Evolutionary conservation across 192 early-diverging fungal genomes (phyloP), one percentile per base, ranked within the genome.

Genomic region (Podila horticola): DNA sequence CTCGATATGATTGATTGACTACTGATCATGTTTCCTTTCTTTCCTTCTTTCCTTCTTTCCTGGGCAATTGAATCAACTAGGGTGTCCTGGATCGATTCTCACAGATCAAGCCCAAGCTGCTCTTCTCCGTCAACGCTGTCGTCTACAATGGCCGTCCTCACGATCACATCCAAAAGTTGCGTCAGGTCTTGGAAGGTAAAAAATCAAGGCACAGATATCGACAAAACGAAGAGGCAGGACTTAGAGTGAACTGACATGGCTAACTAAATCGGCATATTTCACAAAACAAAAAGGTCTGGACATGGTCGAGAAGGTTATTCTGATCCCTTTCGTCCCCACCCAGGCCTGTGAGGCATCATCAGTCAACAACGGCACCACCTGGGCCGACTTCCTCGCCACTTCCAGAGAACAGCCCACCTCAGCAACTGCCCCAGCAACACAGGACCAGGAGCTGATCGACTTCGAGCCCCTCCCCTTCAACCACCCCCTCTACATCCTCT

Each of bases 21-120:
- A 66, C 24, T 66, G 24, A 29, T 28, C 45, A 17, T 24, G 30
- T 34, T 26, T 26, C 36, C 59, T 24, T 41, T 17, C 13, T 45
- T 45, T 45, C 41, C 41, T 1, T 51, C 5, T 64, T 38, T 7
- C 19, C 52, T 59, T 62, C 29, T 59, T 65, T 51, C 26, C 12
- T 70, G 33, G 19, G 28, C 22, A 30, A 28, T 52, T 75, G 22
- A 29, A 24, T 59, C 19, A 38, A 36, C 58, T 67, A 91, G 86
- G 93, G 95, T 58, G 97, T 98, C 12, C 86, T 98, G 34, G 98
- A 99, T 66, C 89, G 98, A 50, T 97, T 99, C 82, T 82, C 88
- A 0, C 98, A 99, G 79, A 95, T 99, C 74, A 71, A 91, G 82
- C 97, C 97, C 67, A 95, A 93, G 74, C 76, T 99, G 26, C 86